Base-by-base conservation (phyloP, 2,329 filamentous ascomycete species). In the Arthrobotrys pseudoclavata region DNA sequence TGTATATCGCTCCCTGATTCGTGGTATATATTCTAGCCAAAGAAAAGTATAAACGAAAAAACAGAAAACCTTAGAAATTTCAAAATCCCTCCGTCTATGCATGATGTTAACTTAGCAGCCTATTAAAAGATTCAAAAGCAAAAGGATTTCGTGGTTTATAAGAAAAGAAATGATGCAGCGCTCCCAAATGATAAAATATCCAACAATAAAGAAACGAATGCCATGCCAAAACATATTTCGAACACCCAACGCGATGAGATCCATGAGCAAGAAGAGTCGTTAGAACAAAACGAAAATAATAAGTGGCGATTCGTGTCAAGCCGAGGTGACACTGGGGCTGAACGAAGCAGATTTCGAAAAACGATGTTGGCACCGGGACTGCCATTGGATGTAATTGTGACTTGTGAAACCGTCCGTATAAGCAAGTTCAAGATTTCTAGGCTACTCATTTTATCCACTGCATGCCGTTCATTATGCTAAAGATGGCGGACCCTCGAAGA, bases 361-460 rank as follows among this genome's bases (percentile, higher is more conserved):
- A 22, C n/a, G 20, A 60, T 48, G 12, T 74, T 74, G 53, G 63
- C 48, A 60, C 47, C 48, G 60, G 31, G n/a, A 40, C 45, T 20
- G 48, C 37, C 62, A 37, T 48, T 55, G 47, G 53, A 42, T 20
- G 52, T 50, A 53, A 61, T 45, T 50, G 34, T 42, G 47, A 50
- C 10, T 74, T 53, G 69, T 74, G 69, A 31, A 63, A 55, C 70
- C 55, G 26, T 60, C 55, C 31, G 55, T 60, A 26, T 60, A 24
- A 40, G 55, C 55, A 57, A 22, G 52, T 29, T 57, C 37, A 62
- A 29, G 47, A 47, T n/a, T 40, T 24, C 20, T 20, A 31, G 57
- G 18, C 7, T 18, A 29, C 53, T 79, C 69, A 82, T 68, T 80
- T 79, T 75, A 81, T 80, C 81, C 81, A 81, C n/a, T 79, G 77